These are phyloP conservation scores for Phaeotremella skinneri DNA, from an alignment of 768 basidiomycete species.

Conservation along the genomic window DNA sequence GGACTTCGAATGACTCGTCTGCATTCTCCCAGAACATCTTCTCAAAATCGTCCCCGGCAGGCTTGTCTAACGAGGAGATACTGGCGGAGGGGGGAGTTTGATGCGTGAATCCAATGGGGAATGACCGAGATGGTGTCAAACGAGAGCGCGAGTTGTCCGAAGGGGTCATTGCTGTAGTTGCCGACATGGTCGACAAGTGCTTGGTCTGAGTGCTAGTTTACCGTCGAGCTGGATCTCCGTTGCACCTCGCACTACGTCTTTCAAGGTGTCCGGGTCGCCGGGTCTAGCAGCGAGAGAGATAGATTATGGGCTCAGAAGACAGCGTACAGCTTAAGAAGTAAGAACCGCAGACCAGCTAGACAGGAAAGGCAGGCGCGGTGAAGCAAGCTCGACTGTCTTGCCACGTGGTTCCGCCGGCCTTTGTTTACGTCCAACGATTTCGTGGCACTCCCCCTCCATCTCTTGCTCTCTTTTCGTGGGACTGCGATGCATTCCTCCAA, in stretches of 20 bases:
- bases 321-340: no score
- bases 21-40: constrained; percentile 18
- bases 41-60: constrained; percentile 4
- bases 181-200: not conserved
- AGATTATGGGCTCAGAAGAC: no score
- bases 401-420: not conserved
- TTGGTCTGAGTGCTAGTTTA: no score
- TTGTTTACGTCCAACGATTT: not conserved
- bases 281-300: no score
- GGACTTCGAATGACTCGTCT: constrained; percentile 40
- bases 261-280: no score
- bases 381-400: not conserved
- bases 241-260: no score
- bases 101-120: not conserved
- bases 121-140: not conserved
- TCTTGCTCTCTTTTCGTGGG: not conserved
- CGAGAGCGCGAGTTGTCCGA: not conserved
- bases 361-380: not conserved
- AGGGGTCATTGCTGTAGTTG: not conserved
- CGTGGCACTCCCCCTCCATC: not conserved
- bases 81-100: not conserved
- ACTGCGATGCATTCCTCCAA: not conserved
- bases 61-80: not conserved
- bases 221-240: no score
- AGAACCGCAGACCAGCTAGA: no score